phyloP scores from a whole-genome alignment of 2,329 filamentous ascomycete genomes.

The Tolypocladium amazonense region DNA sequence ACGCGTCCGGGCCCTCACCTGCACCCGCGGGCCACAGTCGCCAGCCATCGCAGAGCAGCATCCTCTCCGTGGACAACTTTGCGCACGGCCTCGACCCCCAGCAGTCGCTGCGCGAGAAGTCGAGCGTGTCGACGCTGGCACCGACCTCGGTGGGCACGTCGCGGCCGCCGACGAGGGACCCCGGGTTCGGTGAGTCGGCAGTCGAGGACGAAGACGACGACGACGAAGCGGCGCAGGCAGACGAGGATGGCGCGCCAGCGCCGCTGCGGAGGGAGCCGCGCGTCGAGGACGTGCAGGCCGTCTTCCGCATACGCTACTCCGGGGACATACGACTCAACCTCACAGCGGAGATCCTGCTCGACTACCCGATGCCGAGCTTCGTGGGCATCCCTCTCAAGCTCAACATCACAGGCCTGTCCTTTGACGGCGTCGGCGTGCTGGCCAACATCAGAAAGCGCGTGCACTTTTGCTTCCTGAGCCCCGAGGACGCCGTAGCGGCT shows the following conservation, averaged over 20 bases:
- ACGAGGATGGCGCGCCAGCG: background rate
- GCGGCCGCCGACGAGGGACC: slow-evolving; percentile 47
- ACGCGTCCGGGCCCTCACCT: slow-evolving; percentile 5
- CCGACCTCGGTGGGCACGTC: slow-evolving; percentile 43
- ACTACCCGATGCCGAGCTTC: slow-evolving; percentile 98
- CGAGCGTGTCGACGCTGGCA: slow-evolving; percentile 51
- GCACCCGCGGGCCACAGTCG: slow-evolving; percentile 24
- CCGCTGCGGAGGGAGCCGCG: slow-evolving; percentile 51
- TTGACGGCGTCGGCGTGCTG: slow-evolving; percentile 87
- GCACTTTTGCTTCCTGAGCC: slow-evolving; percentile 89
- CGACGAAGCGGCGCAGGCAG: slow-evolving; percentile 13
- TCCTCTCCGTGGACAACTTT: slow-evolving; percentile 33
- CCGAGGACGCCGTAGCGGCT: slow-evolving; percentile 76
- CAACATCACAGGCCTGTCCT: slow-evolving; percentile 88
- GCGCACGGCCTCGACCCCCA: slow-evolving; percentile 21
- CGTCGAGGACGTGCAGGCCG: slow-evolving; percentile 82
- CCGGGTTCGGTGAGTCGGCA: slow-evolving; percentile 23
- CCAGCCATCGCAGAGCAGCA: slow-evolving; percentile 35
- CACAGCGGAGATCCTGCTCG: slow-evolving; percentile 88
- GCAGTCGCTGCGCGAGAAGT: slow-evolving; percentile 42
- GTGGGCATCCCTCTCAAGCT: slow-evolving; percentile 90
- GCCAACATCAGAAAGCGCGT: slow-evolving; percentile 82
- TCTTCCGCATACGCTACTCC: slow-evolving; percentile 81
- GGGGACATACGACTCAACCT: slow-evolving; percentile 81
- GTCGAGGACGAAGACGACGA: slow-evolving; percentile 25